A percentile compares a stretch with the other conserved stretches of the same genome.
These are phyloP conservation scores for Chalciporus sp. DNA, from an alignment of 1,284 basidiomycete species.

Conservation along the genomic window DNA sequence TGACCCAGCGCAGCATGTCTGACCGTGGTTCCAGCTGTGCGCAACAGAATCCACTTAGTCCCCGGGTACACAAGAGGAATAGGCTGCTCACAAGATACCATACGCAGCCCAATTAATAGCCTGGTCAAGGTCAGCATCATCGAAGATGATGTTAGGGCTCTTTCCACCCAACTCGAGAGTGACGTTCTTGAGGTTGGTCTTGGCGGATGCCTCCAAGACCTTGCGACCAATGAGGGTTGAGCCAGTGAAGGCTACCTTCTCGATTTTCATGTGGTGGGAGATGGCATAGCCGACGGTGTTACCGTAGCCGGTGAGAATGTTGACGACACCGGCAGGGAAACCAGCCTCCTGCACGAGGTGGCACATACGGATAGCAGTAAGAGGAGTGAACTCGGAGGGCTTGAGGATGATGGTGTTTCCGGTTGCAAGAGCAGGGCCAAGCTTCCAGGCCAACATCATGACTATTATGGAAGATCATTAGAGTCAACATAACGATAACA, in stretches of 20 bases:
- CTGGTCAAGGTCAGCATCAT: constrained; percentile 76
- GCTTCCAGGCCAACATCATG: constrained; percentile 80
- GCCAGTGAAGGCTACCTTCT: constrained; percentile 79
- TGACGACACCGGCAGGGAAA: constrained; percentile 73
- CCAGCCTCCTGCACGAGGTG: constrained; percentile 55
- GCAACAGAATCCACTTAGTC: constrained; percentile 39
- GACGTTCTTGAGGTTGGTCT: constrained; percentile 86
- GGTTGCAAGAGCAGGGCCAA: constrained; percentile 83
- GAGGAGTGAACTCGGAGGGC: constrained; percentile 89
- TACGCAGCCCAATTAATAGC: constrained; percentile 82
- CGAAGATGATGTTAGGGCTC: constrained; percentile 78
- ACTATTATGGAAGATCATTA: constrained; percentile 39
- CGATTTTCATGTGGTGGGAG: constrained; percentile 63
- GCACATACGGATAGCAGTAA: constrained; percentile 70
- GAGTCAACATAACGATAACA: not conserved
- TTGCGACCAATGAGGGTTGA: constrained; percentile 82
- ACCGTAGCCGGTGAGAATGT: constrained; percentile 71
- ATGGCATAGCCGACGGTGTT: constrained; percentile 67
- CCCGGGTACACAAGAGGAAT: not conserved
- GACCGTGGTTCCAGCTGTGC: constrained; percentile 76
- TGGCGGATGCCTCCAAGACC: constrained; percentile 82
- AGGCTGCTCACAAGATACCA: constrained; percentile 65
- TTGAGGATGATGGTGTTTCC: constrained; percentile 87
- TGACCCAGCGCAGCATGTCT: constrained; percentile 85
- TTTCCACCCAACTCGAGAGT: constrained; percentile 95